Percentiles rank a stretch among this genome's conserved stretches.
phyloP scores from a whole-genome alignment of 495 filamentous ascomycete species.

The Aeminium ludgeri region DNA sequence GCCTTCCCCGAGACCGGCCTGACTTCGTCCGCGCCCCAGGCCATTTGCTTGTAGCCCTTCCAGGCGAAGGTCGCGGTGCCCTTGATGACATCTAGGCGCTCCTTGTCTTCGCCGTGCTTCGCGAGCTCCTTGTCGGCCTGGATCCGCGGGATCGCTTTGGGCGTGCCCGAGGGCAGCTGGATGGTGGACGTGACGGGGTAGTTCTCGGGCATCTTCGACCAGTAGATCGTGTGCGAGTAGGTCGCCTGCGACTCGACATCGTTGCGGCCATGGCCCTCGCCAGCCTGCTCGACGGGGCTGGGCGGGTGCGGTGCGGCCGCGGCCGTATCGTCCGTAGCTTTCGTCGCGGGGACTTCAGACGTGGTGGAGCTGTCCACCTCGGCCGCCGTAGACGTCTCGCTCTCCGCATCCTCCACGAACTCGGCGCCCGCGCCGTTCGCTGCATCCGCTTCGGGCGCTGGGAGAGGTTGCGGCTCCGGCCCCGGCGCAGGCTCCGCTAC shows the following conservation, averaged over 20 bases:
- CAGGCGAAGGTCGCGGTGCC: conserved; percentile 23
- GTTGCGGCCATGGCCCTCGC: too few species aligned
- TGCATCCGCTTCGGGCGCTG: background rate
- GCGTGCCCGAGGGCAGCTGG: conserved; percentile 50
- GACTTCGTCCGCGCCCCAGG: conserved; percentile 29
- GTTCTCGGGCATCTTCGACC: conserved; percentile 15
- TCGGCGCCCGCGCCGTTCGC: too few species aligned
- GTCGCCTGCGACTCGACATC: too few species aligned
- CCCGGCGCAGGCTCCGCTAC: background rate
- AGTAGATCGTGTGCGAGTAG: too few species aligned
- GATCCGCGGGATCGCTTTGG: conserved; percentile 54
- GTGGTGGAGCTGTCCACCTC: too few species aligned
- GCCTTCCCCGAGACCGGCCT: conserved; percentile 23
- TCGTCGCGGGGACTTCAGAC: too few species aligned
- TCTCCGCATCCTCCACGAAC: too few species aligned
- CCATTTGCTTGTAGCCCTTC: conserved; percentile 25
- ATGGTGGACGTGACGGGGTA: conserved; percentile 39
- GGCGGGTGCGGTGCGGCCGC: too few species aligned
- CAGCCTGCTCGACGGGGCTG: too few species aligned
- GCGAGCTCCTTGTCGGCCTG: conserved; percentile 32
- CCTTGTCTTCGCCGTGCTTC: conserved; percentile 6
- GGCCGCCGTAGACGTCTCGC: too few species aligned
- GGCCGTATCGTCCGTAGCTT: too few species aligned
- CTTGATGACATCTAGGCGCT: conserved; percentile 27
- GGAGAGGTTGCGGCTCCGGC: background rate